Conservation (phyloP, 352 stramenopile species). For the Phytophthora pisi region DNA sequence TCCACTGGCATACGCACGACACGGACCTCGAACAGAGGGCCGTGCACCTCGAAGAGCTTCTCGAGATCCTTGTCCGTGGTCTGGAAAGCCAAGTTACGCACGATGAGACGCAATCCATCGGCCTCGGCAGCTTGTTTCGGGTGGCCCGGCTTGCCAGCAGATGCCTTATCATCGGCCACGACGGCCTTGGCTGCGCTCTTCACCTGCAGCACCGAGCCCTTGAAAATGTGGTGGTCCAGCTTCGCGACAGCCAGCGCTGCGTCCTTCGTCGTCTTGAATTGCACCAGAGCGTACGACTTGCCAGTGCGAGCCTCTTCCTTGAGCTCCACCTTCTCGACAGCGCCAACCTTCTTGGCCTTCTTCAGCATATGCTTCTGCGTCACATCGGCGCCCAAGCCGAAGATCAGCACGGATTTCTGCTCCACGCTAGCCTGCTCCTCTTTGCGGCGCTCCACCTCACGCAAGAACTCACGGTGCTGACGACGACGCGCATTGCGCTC, state of each 20-base stretch:
- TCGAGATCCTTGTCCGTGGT: constrained; percentile 74
- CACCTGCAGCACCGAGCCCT: constrained; percentile 74
- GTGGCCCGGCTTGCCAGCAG: constrained; percentile 27
- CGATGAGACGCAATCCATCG: constrained; percentile 78
- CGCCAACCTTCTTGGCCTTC: constrained; percentile 77
- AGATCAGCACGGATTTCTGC: constrained; percentile 80
- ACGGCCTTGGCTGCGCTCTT: constrained; percentile 45
- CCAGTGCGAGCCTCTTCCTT: constrained; percentile 61
- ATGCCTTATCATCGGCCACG: constrained; percentile 31
- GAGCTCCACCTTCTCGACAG: constrained; percentile 59
- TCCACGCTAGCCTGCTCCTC: constrained; percentile 51
- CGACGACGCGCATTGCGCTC: constrained; percentile 81
- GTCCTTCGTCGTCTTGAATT: constrained; percentile 63
- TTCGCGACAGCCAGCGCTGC: constrained; percentile 63
- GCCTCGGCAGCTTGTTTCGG: constrained; percentile 39
- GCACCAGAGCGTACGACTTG: constrained; percentile 69
- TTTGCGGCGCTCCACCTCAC: constrained; percentile 72
- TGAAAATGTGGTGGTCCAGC: constrained; percentile 87
- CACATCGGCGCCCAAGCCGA: constrained; percentile 67
- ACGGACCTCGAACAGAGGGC: constrained; percentile 67
- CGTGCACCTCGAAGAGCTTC: constrained; percentile 71
- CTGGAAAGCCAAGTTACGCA: constrained; percentile 87
- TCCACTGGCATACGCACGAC: constrained; percentile 82
- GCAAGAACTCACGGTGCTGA: constrained; percentile 77
- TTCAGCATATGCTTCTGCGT: constrained; percentile 84